Evolutionary conservation across 2,329 filamentous ascomycete genomes (phyloP), one percentile per base, ranked within the genome.

Genomic region (Graphilbum fragrans): DNA sequence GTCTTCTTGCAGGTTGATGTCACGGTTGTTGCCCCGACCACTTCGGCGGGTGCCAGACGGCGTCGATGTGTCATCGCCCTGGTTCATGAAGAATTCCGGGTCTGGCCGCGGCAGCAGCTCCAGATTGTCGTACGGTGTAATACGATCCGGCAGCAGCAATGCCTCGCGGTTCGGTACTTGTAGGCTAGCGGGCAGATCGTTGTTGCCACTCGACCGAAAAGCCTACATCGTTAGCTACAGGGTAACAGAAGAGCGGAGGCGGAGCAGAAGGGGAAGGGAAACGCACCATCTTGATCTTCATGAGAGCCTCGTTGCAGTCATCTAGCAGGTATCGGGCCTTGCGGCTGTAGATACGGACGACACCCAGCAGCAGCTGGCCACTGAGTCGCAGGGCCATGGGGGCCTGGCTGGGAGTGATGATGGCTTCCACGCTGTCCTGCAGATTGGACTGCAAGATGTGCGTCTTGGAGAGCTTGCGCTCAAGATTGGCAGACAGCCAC

Each of bases 401-500:
- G 34, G 90, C 92, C 63, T 94, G 86, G 49, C 82, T 85, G 38
- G 86, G 86, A 45, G 85, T 86, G 51, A 96, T 92, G 60, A 98
- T 98, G 52, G 87, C 86, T 60, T 86, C 83, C 50, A 98, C 88
- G 62, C 88, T 94, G 65, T 87, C 86, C 54, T 90, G 83, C 52
- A 98, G 83, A 65, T 94, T 93, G 45, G 88, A 90, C 58, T 94
- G 86, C 49, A 98, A 62, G 51, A 96, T 92, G 56, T 95, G 87
- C 49, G 86, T 87, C 66, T 98, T 98, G 52, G 88, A 94, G 46
- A 98, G 79, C 68, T 96, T 98, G 70, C 90, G 87, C 74, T 96
- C 92, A 50, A 96, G 73, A 64, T 96, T 98, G 67, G 92, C 87
- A 25, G 92, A 94, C 47, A 96, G 77, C 92, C 92, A 98, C 66